Evolutionary conservation across 1,139 yeast species (phyloP), one percentile per base, ranked within the genome.

Genomic region (Dujonia santamariae): DNA sequence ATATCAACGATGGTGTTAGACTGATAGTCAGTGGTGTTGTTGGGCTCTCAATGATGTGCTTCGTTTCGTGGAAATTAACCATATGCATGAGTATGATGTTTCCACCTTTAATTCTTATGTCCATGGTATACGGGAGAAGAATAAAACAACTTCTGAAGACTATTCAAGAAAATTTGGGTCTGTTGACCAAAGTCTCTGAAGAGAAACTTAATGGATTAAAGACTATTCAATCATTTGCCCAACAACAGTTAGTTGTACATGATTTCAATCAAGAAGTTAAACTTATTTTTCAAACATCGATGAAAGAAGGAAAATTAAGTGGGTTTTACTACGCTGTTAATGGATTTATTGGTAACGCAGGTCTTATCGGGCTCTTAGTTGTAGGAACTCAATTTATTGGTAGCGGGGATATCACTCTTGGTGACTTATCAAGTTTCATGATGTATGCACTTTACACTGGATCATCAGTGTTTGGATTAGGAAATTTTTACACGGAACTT

Each of bases 361-460:
- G 94, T 12, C 77, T 92, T 39, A 61, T 90, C 34, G 78, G 88
- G 1, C 75, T 92, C 13, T 67, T 90, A 33, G 81, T 83, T 3
- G 74, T 85, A 36, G 97, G 98, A 15, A 85, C 96, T 1, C 73
- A 78, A 37, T 66, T 90, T 49, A 95, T 92, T 11, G 67, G 80
- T 26, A 60, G 66, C 33, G 92, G 95, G 1, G 65, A 76, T 19
- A 67, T 90, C 54, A 73, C 95, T 0, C 75, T 88, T 36, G 97
- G 98, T 45, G 96, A 86, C 54, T 69, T 90, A 36, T 85, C 97
- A 11, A 87, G 96, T 23, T 90, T 86, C 57, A 83, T 90, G 81
- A 78, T 92, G 75, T 90, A 90, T 59, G 92, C 96, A 0, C 90
- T 88, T 27, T 90, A 86, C 53, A 86, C 97, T 2, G 97, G 97